phyloP scores from a whole-genome alignment of 2,329 filamentous ascomycete species.

The Aspergillus calidoustus region DNA sequence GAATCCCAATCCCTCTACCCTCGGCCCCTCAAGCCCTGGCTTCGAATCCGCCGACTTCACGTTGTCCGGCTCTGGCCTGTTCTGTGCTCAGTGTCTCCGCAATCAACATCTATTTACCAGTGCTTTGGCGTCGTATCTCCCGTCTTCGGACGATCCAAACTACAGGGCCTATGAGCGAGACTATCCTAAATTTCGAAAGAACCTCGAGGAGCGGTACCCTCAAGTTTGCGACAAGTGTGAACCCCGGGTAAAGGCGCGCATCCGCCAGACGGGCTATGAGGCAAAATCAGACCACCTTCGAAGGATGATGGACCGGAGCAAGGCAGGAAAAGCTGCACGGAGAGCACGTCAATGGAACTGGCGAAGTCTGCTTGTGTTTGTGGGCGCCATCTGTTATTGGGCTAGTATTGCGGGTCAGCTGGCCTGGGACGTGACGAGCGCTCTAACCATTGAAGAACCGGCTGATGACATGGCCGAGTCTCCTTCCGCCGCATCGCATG shows the following conservation, averaged over 20 bases:
- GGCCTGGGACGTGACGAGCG: conserved; percentile 46
- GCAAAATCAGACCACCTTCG: conserved; percentile 82
- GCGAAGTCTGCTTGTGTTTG: conserved; percentile 48
- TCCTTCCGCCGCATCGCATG: conserved; percentile 29
- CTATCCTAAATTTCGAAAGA: conserved; percentile 70
- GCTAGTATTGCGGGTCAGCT: conserved; percentile 49
- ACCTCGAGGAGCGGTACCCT: conserved; percentile 82
- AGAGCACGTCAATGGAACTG: conserved; percentile 45
- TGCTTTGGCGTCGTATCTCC: conserved; percentile 79
- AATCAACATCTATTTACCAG: conserved; percentile 84
- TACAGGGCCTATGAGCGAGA: conserved; percentile 70
- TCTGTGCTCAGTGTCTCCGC: conserved; percentile 80
- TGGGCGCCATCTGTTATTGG: conserved; percentile 50
- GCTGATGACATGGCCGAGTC: conserved; percentile 19
- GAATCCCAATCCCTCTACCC: conserved; percentile 40
- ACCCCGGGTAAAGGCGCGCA: conserved; percentile 70
- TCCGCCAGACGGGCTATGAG: conserved; percentile 74
- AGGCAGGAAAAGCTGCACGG: conserved; percentile 39
- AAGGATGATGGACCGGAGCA: conserved; percentile 71
- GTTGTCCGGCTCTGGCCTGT: conserved; percentile 49
- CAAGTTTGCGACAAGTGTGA: conserved; percentile 85
- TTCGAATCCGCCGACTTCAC: conserved; percentile 35
- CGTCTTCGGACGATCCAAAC: conserved; percentile 66
- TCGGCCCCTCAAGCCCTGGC: conserved; percentile 53
- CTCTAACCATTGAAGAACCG: conserved; percentile 30